Evolutionary conservation across 768 basidiomycete species (phyloP), one percentile per base, ranked within the genome.

Genomic region (Russula olivacea): DNA sequence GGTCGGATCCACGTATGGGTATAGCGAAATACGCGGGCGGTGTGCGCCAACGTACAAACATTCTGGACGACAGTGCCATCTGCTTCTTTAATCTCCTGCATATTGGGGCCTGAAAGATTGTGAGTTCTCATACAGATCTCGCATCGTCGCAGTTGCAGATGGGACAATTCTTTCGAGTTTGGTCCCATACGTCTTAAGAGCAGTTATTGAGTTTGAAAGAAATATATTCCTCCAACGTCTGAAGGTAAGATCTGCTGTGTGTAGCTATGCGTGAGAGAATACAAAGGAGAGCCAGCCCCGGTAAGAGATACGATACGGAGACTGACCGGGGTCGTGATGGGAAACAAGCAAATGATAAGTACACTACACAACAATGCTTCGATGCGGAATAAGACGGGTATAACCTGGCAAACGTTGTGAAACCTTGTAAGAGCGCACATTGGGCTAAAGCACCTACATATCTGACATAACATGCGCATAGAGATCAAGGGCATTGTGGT

Each of bases 401-500:
- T 47, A 21, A 53, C 50, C 40, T 54, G 25, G n/a, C 10, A 43
- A 23, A 51, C 11, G 2, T 32, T 49, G 45, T 4, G 3, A n/a
- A 40, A 21, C 12, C 34, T 49, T 15, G 40, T 30, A 15, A 34
- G 36, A 34, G 15, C 6, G 14, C 30, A 30, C 12, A 17, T 40
- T 6, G 32, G 43, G 15, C 1, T 40, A 56, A 14, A 25, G 52
- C 5, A 53, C 53, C 11, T 25, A 45, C 45, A 12, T 30, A 63
- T 45, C 23, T 17, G 38, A 58, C 23, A 32, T 10, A 21, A 32
- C 23, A 47, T 15, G n/a, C 8, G 25, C 17, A 1, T 15, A n/a
- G 7, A 34, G 12, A 28, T 34, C 19, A 25, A 36, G 38, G n/a
- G 88, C 9, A 87, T 88, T 71, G 86, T 89, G 65, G 83, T 84